Evolutionary conservation across 2,329 filamentous ascomycete species (phyloP).

Genomic region (Cladophialophora carrionii): DNA sequence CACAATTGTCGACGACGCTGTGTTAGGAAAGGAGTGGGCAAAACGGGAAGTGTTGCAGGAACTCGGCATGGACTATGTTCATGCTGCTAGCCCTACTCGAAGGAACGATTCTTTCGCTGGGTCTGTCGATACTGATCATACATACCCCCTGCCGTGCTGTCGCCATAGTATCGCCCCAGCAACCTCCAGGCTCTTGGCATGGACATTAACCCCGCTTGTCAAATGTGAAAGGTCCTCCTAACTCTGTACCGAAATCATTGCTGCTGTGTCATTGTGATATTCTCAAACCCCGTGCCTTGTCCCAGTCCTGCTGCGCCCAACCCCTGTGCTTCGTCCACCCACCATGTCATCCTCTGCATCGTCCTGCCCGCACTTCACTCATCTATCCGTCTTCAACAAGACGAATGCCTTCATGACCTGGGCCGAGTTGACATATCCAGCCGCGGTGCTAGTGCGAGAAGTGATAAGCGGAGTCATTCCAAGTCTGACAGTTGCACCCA

Average conservation of each 20-base stretch:
- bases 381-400: slow-evolving; percentile 16
- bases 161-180: neutral
- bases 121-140: neutral
- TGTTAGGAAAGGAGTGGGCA: neutral
- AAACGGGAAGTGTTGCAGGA: neutral
- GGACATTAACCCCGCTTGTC: neutral
- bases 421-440: slow-evolving; percentile 20
- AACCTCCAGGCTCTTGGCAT: neutral
- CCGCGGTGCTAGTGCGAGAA: slow-evolving; percentile 16
- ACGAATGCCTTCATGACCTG: slow-evolving; percentile 24
- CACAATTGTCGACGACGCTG: neutral
- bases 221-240: slow-evolving; percentile 1
- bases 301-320: neutral
- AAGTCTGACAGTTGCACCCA: slow-evolving; percentile 23
- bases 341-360: neutral
- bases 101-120: neutral
- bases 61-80: neutral
- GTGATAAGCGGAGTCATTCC: slow-evolving; percentile 25
- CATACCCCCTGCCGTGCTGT: neutral
- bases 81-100: neutral
- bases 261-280: neutral
- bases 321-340: neutral
- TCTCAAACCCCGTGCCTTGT: neutral
- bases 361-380: neutral
- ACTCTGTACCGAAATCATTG: neutral